Conservation (phyloP, 805 yeast species). For the Candida adriatica region DNA sequence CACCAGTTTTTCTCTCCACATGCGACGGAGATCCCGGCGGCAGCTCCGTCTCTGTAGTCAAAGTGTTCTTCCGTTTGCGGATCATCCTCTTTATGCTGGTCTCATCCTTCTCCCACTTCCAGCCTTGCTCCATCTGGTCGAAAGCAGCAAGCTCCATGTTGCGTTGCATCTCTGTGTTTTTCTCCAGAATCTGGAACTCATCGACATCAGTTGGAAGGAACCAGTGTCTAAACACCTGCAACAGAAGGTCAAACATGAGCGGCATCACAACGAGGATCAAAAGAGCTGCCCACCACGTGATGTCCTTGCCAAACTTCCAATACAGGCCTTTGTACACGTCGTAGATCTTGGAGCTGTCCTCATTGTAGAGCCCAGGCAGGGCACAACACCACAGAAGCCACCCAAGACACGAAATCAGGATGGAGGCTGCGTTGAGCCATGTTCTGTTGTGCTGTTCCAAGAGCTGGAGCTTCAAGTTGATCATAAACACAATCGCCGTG, state of each 20-base stretch:
- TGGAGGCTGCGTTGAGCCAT: constrained; percentile 58
- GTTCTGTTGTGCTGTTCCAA: constrained; percentile 76
- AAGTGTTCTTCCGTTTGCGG: constrained; percentile 20
- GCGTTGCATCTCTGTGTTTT: constrained; percentile 56
- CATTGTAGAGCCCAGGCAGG: constrained; percentile 60
- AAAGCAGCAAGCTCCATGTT: constrained; percentile 68
- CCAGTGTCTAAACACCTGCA: constrained; percentile 49
- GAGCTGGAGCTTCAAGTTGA: constrained; percentile 73
- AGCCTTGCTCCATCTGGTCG: constrained; percentile 68
- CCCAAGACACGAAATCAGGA: constrained; percentile 70
- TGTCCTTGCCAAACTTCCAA: constrained; percentile 69
- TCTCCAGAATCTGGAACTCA: constrained; percentile 70
- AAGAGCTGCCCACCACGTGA: constrained; percentile 82
- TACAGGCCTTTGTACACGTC: constrained; percentile 66
- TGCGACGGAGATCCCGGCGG: constrained; percentile 41
- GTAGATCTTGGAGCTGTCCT: constrained; percentile 49
- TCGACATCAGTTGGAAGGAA: constrained; percentile 71
- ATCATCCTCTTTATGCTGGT: constrained; percentile 21
- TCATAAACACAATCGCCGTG: constrained; percentile 63
- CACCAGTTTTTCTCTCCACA: constrained; percentile 25
- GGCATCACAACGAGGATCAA: constrained; percentile 53
- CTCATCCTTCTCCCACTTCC: constrained; percentile 58
- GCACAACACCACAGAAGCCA: constrained; percentile 81
- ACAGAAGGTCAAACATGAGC: constrained; percentile 55
- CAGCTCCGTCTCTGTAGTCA: constrained; percentile 33